Evolutionary conservation across 148 eudicot genomes (phyloP).

Genomic region (Fagopyrum esculentum): DNA sequence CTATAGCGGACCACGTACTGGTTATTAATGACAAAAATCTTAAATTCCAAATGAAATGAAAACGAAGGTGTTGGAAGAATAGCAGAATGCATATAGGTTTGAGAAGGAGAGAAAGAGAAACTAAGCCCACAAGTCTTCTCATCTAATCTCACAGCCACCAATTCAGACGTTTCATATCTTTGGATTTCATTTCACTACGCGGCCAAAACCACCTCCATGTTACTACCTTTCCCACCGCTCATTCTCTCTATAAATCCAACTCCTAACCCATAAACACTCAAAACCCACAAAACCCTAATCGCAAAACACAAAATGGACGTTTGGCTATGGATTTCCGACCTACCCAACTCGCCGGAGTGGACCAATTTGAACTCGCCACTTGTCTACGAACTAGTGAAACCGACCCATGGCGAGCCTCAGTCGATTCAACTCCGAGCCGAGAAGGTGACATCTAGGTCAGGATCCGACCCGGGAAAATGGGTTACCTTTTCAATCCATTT

Average conservation of each 20-base stretch:
- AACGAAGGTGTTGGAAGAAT: not conserved
- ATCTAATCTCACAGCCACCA: not conserved
- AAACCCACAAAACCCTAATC: not conserved
- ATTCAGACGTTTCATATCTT: not conserved
- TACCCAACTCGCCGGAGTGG: slow-evolving; percentile 53
- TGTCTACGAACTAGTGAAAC: slow-evolving; percentile 37
- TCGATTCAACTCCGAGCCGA: slow-evolving; percentile 62
- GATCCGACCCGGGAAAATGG: slow-evolving; percentile 18
- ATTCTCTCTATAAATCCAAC: slow-evolving; percentile 19
- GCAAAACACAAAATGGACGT: slow-evolving; percentile 42
- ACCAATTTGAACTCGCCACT: slow-evolving; percentile 35
- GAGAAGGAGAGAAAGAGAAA: not conserved
- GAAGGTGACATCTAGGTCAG: slow-evolving; percentile 19
- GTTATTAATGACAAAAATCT: not conserved
- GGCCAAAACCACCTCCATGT: slow-evolving; percentile 55
- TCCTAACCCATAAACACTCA: not conserved
- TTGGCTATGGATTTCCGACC: slow-evolving; percentile 88
- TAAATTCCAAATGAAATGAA: not conserved
- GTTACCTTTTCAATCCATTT: slow-evolving; percentile 43
- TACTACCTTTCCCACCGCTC: slow-evolving; percentile 46
- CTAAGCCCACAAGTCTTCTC: not conserved
- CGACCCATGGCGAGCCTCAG: not conserved
- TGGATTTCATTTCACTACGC: slow-evolving; percentile 15
- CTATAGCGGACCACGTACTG: not conserved
- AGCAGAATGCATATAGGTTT: not conserved